Evolutionary conservation across 495 filamentous ascomycete genomes (phyloP).

Genomic region (Daldinia vernicosa): DNA sequence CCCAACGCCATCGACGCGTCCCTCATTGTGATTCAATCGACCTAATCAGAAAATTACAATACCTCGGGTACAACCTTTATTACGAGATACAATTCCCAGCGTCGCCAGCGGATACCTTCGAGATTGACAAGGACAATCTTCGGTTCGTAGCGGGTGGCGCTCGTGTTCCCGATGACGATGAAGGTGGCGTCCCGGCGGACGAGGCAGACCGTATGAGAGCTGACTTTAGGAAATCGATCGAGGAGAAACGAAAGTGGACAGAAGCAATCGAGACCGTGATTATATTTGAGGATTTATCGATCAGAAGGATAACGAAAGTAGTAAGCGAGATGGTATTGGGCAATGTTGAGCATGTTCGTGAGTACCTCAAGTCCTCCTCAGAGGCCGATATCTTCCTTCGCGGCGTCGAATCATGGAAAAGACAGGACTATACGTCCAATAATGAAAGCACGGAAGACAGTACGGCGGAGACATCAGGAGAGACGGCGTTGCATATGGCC

Average conservation of each 20-base stretch:
- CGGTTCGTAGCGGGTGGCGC: background rate
- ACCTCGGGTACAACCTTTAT: background rate
- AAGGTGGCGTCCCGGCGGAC: background rate
- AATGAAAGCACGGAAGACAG: background rate
- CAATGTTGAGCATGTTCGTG: background rate
- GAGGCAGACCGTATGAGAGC: background rate
- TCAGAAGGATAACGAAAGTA: background rate
- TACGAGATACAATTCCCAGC: background rate
- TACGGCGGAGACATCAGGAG: background rate
- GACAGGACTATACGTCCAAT: background rate
- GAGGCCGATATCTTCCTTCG: background rate
- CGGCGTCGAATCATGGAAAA: background rate
- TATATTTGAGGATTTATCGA: background rate
- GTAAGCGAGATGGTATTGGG: background rate
- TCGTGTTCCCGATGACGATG: background rate
- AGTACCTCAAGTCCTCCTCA: background rate
- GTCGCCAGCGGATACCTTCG: background rate
- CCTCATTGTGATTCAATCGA: background rate
- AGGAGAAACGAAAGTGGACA: background rate
- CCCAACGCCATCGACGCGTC: background rate
- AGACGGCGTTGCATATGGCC: background rate
- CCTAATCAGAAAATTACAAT: too few species aligned
- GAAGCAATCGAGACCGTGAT: background rate
- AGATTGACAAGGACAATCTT: background rate
- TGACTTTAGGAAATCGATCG: background rate